Percentiles rank a stretch among this genome's conserved stretches.
These are phyloP conservation scores for Mucuna pruriens DNA, from an alignment of 306 rosid species.

Conservation along the genomic window DNA sequence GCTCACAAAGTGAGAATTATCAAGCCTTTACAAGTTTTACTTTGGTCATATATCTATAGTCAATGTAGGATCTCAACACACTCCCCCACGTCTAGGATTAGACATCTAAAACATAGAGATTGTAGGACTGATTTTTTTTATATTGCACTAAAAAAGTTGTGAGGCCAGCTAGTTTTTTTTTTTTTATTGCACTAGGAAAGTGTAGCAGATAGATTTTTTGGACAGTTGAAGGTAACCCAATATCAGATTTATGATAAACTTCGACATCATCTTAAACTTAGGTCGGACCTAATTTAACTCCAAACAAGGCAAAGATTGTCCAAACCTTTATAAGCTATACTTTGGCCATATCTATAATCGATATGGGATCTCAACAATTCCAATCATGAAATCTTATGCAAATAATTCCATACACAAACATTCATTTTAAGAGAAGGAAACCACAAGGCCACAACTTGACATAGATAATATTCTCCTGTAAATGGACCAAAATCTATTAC, in stretches of 20 bases:
- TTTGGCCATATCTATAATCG: neutral
- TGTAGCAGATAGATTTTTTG: neutral
- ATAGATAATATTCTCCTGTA: conserved; percentile 21
- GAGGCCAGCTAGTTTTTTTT: neutral
- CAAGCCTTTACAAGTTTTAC: neutral
- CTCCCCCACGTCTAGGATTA: neutral
- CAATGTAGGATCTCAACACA: neutral
- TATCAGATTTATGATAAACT: neutral
- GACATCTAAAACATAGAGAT: neutral
- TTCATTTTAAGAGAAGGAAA: conserved; percentile 33
- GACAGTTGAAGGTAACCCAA: neutral
- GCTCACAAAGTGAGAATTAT: neutral
- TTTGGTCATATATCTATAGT: neutral
- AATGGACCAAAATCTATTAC: conserved; percentile 17
- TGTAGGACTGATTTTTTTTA: neutral
- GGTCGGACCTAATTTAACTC: neutral
- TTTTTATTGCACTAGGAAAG: neutral
- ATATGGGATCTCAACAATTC: neutral
- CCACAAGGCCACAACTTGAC: conserved; percentile 11
- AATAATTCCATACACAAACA: conserved; percentile 37
- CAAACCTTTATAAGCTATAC: neutral
- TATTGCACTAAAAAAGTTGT: neutral
- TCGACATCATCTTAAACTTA: neutral
- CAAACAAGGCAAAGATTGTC: neutral
- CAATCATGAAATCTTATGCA: neutral